Conservation (phyloP, 257 asterid genomes). For the Jaltomata sinuosa region DNA sequence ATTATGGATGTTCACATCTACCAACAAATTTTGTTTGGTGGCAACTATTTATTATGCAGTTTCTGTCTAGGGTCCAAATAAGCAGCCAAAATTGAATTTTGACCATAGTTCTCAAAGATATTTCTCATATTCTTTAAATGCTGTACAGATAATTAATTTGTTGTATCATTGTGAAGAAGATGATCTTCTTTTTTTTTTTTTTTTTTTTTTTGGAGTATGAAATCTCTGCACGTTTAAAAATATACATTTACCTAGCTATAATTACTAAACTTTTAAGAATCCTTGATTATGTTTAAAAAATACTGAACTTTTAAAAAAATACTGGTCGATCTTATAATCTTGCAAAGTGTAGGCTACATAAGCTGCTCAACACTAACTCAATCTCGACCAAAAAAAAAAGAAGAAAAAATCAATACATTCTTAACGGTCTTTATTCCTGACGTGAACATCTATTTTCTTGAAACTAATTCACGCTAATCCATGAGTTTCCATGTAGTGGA, state of each 20-base stretch:
- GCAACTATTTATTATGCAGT: not conserved
- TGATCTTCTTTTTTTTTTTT: not conserved
- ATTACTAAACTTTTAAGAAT: not conserved
- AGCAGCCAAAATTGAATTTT: not conserved
- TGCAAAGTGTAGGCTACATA: no score
- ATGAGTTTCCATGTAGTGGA: no score
- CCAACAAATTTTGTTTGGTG: not conserved
- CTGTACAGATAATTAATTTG: not conserved
- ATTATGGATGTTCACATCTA: not conserved
- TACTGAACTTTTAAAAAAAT: not conserved
- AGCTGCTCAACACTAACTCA: no score
- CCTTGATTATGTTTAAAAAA: no score
- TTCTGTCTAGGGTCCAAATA: not conserved
- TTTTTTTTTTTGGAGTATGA: not conserved
- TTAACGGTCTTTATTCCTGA: not conserved
- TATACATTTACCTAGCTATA: not conserved
- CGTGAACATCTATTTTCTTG: not conserved
- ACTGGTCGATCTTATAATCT: no score
- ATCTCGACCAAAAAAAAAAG: no score
- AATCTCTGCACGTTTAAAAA: not conserved
- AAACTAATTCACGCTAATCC: no score
- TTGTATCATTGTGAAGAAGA: no score
- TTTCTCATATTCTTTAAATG: not conserved
- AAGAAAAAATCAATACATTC: no score
- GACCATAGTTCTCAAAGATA: not conserved